phyloP scores from a whole-genome alignment of 2,329 filamentous ascomycete genomes.

The Xylariaceae sp. region DNA sequence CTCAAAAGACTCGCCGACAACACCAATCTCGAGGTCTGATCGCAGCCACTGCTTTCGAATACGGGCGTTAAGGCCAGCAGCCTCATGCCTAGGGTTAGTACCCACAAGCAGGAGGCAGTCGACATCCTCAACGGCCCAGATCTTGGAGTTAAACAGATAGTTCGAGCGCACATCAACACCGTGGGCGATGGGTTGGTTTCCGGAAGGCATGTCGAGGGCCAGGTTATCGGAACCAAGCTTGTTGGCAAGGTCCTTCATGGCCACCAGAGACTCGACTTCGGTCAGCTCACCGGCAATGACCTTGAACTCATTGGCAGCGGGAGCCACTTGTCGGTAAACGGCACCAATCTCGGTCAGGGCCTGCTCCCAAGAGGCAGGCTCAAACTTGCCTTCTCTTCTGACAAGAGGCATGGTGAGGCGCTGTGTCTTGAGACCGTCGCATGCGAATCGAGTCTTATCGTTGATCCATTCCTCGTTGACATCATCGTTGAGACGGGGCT shows the following conservation, averaged over 20 bases:
- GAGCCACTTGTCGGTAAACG: conserved; percentile 75
- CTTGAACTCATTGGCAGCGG: conserved; percentile 94
- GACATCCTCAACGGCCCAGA: conserved; percentile 89
- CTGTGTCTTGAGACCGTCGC: conserved; percentile 95
- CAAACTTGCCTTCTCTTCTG: conserved; percentile 84
- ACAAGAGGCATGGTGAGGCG: conserved; percentile 89
- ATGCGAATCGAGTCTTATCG: conserved; percentile 95
- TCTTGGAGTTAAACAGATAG: conserved; percentile 95
- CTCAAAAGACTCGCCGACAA: conserved; percentile 86
- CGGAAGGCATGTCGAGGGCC: conserved; percentile 83
- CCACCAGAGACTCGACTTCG: conserved; percentile 90
- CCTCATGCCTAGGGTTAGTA: conserved; percentile 93
- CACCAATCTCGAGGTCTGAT: conserved; percentile 87
- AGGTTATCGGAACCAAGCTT: conserved; percentile 95
- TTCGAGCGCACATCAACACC: conserved; percentile 91
- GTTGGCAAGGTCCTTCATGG: conserved; percentile 96
- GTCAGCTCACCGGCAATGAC: conserved; percentile 85
- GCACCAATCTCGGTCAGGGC: conserved; percentile 82
- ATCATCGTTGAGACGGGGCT: conserved; percentile 93
- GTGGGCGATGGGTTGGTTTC: conserved; percentile 81
- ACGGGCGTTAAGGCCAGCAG: conserved; percentile 89
- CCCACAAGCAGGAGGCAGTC: conserved; percentile 90
- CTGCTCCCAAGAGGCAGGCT: conserved; percentile 93
- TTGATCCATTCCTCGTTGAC: conserved; percentile 99
- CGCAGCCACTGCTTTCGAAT: conserved; percentile 98